Conservation (phyloP, 2,329 filamentous ascomycete species). For the Fusarium piperis region DNA sequence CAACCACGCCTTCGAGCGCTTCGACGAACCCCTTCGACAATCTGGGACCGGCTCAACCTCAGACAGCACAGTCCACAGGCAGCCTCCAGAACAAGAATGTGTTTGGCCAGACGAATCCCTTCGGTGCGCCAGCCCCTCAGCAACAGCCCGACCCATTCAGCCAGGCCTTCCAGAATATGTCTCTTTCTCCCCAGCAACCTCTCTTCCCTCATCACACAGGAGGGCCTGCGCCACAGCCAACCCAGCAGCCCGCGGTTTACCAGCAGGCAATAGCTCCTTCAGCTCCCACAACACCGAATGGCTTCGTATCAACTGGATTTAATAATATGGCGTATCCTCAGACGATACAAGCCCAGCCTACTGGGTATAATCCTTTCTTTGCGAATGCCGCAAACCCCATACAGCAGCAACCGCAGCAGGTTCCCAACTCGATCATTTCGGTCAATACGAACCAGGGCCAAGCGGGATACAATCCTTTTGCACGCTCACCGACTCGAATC, state of each 20-base stretch:
- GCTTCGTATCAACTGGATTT: constrained; percentile 52
- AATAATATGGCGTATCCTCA: constrained; percentile 57
- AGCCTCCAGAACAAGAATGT: constrained; percentile 67
- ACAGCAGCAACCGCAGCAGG: constrained; percentile 49
- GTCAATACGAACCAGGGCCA: constrained; percentile 52
- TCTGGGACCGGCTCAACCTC: constrained; percentile 62
- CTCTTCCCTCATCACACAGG: constrained; percentile 82
- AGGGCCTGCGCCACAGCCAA: constrained; percentile 59
- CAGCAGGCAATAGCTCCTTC: constrained; percentile 57
- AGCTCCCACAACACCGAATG: constrained; percentile 52
- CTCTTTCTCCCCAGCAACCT: constrained; percentile 68
- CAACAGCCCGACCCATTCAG: constrained; percentile 57
- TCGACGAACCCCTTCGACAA: constrained; percentile 77
- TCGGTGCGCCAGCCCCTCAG: constrained; percentile 61
- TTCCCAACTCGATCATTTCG: constrained; percentile 43
- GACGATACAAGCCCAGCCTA: constrained; percentile 50
- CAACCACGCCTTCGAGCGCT: constrained; percentile 53
- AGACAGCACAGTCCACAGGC: constrained; percentile 73
- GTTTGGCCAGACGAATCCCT: constrained; percentile 72
- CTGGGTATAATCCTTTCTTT: constrained; percentile 65
- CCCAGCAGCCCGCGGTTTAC: constrained; percentile 52
- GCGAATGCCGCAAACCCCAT: constrained; percentile 47
- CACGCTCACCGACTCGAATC: constrained; percentile 60
- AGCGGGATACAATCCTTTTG: constrained; percentile 59
- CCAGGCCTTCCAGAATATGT: constrained; percentile 79